phyloP scores from a whole-genome alignment of 176 grass and related monocot genomes.

The Triticum timopheevii region DNA sequence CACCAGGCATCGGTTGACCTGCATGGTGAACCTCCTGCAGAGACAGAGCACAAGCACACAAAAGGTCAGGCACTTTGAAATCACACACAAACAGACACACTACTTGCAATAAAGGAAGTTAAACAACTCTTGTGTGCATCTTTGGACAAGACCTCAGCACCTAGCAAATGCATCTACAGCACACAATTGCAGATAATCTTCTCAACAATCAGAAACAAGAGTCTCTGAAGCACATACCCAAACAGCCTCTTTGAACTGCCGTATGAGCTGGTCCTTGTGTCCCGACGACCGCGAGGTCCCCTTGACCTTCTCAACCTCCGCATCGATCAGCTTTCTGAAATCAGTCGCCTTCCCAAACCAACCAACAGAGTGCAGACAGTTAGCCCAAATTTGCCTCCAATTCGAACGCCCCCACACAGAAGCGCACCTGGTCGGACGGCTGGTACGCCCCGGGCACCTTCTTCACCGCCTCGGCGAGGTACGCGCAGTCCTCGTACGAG shows the following conservation, averaged over 20 bases:
- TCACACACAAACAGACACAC: not conserved
- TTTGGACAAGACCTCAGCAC: not conserved
- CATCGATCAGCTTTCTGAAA: constrained; percentile 62
- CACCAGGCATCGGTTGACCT: constrained; percentile 88
- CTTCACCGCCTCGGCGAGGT: constrained; percentile 55
- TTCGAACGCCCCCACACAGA: not conserved
- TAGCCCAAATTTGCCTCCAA: constrained; percentile 7
- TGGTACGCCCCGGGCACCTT: constrained; percentile 51
- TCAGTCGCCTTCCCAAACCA: constrained; percentile 52
- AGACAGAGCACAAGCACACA: not conserved
- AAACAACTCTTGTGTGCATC: not conserved
- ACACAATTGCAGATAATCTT: not conserved
- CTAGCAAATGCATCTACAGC: not conserved
- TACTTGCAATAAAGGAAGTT: not conserved
- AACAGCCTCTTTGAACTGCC: constrained; percentile 81
- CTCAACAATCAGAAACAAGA: not conserved
- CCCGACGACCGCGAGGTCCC: constrained; percentile 24
- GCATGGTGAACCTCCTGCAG: constrained; percentile 84
- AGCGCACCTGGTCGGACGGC: constrained; percentile 66
- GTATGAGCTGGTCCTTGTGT: constrained; percentile 47
- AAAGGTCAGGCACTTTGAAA: not conserved
- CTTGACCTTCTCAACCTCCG: constrained; percentile 64
- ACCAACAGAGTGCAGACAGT: constrained; percentile 16
- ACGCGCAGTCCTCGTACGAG: constrained; percentile 59
- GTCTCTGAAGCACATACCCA: constrained; percentile 53